Percentiles rank a stretch among this genome's conserved stretches.
Evolutionary conservation across 2,329 filamentous ascomycete genomes (phyloP).

Genomic region (Ceratocystis cacaofunesta): DNA sequence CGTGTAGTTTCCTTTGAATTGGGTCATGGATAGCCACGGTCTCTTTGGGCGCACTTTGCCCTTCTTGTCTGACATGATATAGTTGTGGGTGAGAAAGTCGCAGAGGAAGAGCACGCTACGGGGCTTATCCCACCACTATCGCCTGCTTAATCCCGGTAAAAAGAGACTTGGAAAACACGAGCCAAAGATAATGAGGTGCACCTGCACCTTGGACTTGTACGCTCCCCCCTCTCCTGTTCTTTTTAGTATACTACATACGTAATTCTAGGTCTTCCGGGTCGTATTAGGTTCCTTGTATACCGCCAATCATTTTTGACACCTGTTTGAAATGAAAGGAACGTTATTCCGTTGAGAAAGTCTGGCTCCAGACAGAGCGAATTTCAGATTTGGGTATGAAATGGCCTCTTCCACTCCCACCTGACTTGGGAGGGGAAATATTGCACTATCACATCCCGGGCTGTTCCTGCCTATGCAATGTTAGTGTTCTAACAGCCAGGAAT

Average conservation of each 20-base stretch:
- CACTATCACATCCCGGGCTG: neutral
- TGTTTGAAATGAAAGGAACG: conserved; percentile 4
- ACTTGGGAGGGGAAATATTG: neutral
- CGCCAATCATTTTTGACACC: conserved; percentile 3
- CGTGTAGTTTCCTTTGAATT: neutral
- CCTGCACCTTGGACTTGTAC: too few species aligned
- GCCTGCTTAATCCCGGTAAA: neutral
- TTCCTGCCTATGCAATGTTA: neutral
- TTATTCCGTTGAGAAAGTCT: neutral
- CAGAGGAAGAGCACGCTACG: neutral
- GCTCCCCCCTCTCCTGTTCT: too few species aligned
- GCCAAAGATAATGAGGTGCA: neutral
- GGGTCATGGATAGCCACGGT: neutral
- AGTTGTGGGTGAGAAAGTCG: neutral
- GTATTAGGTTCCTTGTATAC: neutral
- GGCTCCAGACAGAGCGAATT: neutral
- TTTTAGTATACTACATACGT: neutral
- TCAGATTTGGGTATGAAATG: neutral
- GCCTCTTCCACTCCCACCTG: neutral
- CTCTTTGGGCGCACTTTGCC: neutral
- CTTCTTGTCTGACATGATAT: neutral
- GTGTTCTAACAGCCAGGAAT: neutral
- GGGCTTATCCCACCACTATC: too few species aligned
- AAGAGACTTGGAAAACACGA: neutral
- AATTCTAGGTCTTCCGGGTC: neutral